phyloP scores from a whole-genome alignment of 495 filamentous ascomycete species.

The Emericellopsis terricola region DNA sequence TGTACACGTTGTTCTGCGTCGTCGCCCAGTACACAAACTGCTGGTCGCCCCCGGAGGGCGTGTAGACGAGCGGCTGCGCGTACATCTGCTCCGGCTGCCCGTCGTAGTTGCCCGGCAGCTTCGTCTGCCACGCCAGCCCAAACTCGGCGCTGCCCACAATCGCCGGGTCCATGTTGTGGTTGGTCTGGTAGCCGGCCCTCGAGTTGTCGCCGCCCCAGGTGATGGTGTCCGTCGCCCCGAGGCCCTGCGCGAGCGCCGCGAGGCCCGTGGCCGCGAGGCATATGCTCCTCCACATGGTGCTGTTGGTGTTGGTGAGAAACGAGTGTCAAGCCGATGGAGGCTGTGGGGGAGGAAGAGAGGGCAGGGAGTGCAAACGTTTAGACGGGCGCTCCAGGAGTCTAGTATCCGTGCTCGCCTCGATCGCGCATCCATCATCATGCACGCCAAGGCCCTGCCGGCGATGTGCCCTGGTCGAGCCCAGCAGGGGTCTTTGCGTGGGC shows the following conservation, averaged over 20 bases:
- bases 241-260: conserved; percentile 3
- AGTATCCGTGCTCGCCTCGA: too few relatives aligned
- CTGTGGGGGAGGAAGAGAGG: too few relatives aligned
- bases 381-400: too few relatives aligned
- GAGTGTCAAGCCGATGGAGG: too few relatives aligned
- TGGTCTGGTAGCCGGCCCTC: conserved; percentile 23
- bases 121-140: conserved; percentile 22
- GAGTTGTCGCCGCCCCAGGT: conserved; percentile 29
- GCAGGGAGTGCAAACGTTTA: too few relatives aligned
- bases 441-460: too few relatives aligned
- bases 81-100: conserved; percentile 20
- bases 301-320: too few relatives aligned
- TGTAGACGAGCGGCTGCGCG: conserved; percentile 29
- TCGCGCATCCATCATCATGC: too few relatives aligned
- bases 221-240: conserved; percentile 24
- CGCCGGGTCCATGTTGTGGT: conserved; percentile 29
- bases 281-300: too few relatives aligned
- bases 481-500: too few relatives aligned
- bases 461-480: too few relatives aligned
- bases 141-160: conserved; percentile 21
- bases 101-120: conserved; percentile 18
- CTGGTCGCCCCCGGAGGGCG: conserved; percentile 12
- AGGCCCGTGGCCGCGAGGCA: too few relatives aligned
- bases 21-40: conserved; percentile 29
- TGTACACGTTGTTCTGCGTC: conserved; percentile 26